A percentile compares a stretch with the other conserved stretches of the same genome.
phyloP scores from a whole-genome alignment of 495 filamentous ascomycete genomes.

The Hyaloscypha hepaticicola region DNA sequence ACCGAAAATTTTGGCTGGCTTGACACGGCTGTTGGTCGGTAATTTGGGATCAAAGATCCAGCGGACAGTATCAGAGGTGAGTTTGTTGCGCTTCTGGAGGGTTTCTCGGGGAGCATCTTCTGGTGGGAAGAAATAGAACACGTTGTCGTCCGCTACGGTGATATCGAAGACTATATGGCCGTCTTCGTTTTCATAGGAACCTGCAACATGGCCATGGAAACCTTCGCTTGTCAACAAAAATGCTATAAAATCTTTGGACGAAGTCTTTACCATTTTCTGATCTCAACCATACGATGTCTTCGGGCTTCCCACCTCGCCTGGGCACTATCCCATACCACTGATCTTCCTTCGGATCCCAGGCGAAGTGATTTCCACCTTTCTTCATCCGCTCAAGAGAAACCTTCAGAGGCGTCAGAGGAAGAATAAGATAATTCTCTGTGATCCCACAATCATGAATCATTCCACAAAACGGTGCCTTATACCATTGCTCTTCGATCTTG shows the following conservation, averaged over 20 bases:
- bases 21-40: constrained; percentile 38
- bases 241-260: constrained; percentile 6
- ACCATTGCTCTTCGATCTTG: constrained; percentile 46
- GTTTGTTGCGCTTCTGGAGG: constrained; percentile 25
- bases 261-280: constrained; percentile 43
- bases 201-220: constrained; percentile 51
- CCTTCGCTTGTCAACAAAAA: constrained; percentile 32
- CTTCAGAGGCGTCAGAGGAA: constrained; percentile 52
- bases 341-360: constrained; percentile 53
- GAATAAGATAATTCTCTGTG: constrained; percentile 51
- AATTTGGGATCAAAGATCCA: constrained; percentile 54
- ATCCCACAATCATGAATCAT: constrained; percentile 59
- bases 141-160: constrained; percentile 54
- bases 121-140: constrained; percentile 55
- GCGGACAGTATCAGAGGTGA: constrained; percentile 49
- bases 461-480: constrained; percentile 50
- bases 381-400: constrained; percentile 51
- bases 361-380: constrained; percentile 54
- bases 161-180: constrained; percentile 53
- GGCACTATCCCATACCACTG: constrained; percentile 52
- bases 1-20: constrained; percentile 37
- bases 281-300: constrained; percentile 50
- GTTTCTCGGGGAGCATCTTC: constrained; percentile 37
- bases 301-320: constrained; percentile 44
- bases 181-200: constrained; percentile 49